Evolutionary conservation across 106 monocot genomes (phyloP), one percentile per base, ranked within the genome.

Genomic region (Platanthera zijinensis): DNA sequence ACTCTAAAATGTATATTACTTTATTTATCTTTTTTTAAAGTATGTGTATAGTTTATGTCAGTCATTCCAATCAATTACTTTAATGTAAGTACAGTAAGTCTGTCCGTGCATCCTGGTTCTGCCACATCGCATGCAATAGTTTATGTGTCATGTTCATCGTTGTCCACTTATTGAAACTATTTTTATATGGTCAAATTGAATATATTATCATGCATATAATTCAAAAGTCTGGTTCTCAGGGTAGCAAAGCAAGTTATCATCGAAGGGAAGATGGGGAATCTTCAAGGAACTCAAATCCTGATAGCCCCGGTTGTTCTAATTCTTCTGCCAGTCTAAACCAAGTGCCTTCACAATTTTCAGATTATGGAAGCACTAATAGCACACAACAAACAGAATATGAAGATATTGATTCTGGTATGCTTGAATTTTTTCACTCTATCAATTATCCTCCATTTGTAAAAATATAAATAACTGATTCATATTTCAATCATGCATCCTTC

Each of bases 401-500:
- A 79, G 89, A 97, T 82, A 48, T 75, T 66, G 91, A 91, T 74
- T 84, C 89, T 84, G 96, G 96, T 94, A 85, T 21, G 39, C 22
- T 14, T n/a, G 66, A 80, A 6, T 32, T 69, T 51, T 56, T 72
- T 59, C 51, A 49, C 63, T 73, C 57, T 30, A 74, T 47, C 61
- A 77, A 57, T 80, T 79, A 48, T 70, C 2, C 75, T 81, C 78
- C 81, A 84, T 72, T 72, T 75, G 51, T 77, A 83, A 77, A 66
- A 72, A 48, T 50, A 50, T 21, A 80, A 63, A 80, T 82, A 73
- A 84, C 86, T 89, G 94, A 92, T 99, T 81, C 89, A 92, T 94
- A 92, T 78, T 89, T 80, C 82, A 83, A 87, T 92, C 75, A 92
- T 84, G 89, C 94, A 95, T 74, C 86, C 74, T 85, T 89, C 90